Conservation (phyloP, 164 flowering plant genomes). For the Euptelea pleiosperma region DNA sequence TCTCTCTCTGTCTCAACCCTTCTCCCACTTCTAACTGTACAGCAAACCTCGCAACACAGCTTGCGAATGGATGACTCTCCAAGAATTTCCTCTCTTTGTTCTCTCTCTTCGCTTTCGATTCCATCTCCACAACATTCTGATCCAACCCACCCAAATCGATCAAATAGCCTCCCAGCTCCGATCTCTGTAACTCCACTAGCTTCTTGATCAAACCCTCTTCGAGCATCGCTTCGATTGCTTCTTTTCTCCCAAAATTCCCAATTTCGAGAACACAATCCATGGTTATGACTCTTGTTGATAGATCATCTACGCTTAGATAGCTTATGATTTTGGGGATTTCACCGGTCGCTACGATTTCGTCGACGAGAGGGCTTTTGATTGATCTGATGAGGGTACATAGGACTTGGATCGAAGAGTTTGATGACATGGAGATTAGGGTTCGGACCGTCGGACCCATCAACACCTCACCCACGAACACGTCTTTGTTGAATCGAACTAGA, state of each 20-base stretch:
- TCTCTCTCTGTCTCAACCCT: slow-evolving; percentile 88
- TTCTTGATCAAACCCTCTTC: slow-evolving; percentile 55
- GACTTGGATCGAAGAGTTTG: slow-evolving; percentile 43
- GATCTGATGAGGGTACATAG: slow-evolving; percentile 51
- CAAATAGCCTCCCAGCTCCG: slow-evolving; percentile 57
- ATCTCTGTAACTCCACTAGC: slow-evolving; percentile 72
- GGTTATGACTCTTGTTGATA: slow-evolving; percentile 29
- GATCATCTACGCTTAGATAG: slow-evolving; percentile 34
- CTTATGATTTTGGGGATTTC: slow-evolving; percentile 50
- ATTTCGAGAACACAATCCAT: slow-evolving; percentile 71
- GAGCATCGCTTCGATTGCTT: slow-evolving; percentile 79
- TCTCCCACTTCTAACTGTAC: slow-evolving; percentile 89
- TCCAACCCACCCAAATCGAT: slow-evolving; percentile 41
- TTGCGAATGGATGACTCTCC: slow-evolving; percentile 59
- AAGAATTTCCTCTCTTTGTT: slow-evolving; percentile 35
- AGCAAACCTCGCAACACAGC: slow-evolving; percentile 84
- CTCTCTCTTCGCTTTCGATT: slow-evolving; percentile 18
- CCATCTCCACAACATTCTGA: slow-evolving; percentile 11
- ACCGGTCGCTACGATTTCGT: slow-evolving; percentile 55
- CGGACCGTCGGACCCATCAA: slow-evolving; percentile 49
- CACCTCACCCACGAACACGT: slow-evolving; percentile 84
- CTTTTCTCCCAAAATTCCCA: slow-evolving; percentile 84
- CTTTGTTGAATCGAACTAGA: slow-evolving; percentile 75
- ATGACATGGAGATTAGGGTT: slow-evolving; percentile 45
- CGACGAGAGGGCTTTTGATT: slow-evolving; percentile 80